Base-by-base conservation (phyloP, 805 yeast species). In the Pichia cephalocereana region DNA sequence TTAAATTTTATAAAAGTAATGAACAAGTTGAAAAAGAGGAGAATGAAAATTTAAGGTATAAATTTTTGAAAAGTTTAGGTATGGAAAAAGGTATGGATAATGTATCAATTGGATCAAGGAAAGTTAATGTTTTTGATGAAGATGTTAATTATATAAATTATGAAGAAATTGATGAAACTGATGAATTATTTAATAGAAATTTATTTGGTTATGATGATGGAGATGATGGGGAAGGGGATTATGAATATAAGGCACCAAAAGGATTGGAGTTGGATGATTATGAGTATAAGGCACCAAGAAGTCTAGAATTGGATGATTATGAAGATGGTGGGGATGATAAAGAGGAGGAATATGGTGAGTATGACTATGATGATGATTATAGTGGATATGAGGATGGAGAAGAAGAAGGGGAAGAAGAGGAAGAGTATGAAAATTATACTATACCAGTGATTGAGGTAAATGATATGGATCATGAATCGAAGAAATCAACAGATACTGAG, bases 151-250 rank as follows among this genome's bases (percentile, higher is more conserved):
- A 45, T 44, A 38, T 30, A 10, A 68, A 67, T 50, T 59, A 55
- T 23, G 62, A 59, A 10, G 63, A 52, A 19, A 59, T 57, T 32
- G 72, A 69, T 47, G 72, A 68, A 37, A 68, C 72, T 0, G 71
- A 68, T 48, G 63, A 58, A 11, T 49, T 69, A 40, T 68, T 68
- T 52, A 68, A 68, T 44, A 52, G 72, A 39, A 62, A 63, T 44
- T 46, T 69, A 17, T 69, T 69, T 47, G 61, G 67, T 14, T 4
- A 14, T 34, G 12, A 34, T 27, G 42, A 27, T 9, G 28, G 32
- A 15, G 39, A 41, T 37, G 39, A 41, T 37, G 34, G 23, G 23
- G 23, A 40, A 6, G 15, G 1, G 17, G 26, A 28, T n/a, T 10
- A n/a, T 26, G 41, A 15, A 5, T 27, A 15, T 15, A n/a, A 26